Evolutionary conservation across 2,329 filamentous ascomycete genomes (phyloP), one percentile per base, ranked within the genome.

Genomic region (Fusarium dlaminii): DNA sequence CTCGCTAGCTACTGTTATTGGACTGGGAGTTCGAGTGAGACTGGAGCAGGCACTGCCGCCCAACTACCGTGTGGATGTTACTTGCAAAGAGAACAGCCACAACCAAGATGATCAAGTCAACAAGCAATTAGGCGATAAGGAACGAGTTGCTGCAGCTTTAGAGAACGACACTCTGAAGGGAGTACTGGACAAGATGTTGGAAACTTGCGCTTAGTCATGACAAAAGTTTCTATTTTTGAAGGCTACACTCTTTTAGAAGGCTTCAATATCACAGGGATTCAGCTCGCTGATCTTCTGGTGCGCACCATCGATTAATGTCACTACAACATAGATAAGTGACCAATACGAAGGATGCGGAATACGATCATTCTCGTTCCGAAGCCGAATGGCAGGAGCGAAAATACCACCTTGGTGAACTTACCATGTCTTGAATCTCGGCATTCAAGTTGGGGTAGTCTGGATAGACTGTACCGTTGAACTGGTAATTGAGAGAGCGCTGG

Each of bases 81-180:
- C 92, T 77, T 97, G 98, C 83, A 98, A 98, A 83, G 93, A 97
- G 83, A 96, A 95, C 71, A 96, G 95, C n/a, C 96, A 98, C 82
- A 94, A 91, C 74, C 97, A 97, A 70, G 96, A 94, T 51, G 95
- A 98, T 72, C 95, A 98, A 81, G 95, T 98, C 59, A 98, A 97
- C 85, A 98, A 98, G 87, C 96, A 99, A 84, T 86, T 99, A 48
- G 94, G 91, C 39, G 96, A 99, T 84, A 99, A 98, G 86, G 96
- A 99, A 85, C 88, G 96, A 70, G 96, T 99, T 49, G 95, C 96
- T 3, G 96, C 96, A 15, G 96, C 96, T 12, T 86, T 98, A 77
- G 96, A 98, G 83, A 99, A 99, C 81, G 93, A 94, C 64, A 97
- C 94, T 3, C 85, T 99, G 68, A 94, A 94, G 87, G 91, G 91